Evolutionary conservation across 768 basidiomycete genomes (phyloP), one percentile per base, ranked within the genome.

Genomic region (Tricholoma furcatifolium): DNA sequence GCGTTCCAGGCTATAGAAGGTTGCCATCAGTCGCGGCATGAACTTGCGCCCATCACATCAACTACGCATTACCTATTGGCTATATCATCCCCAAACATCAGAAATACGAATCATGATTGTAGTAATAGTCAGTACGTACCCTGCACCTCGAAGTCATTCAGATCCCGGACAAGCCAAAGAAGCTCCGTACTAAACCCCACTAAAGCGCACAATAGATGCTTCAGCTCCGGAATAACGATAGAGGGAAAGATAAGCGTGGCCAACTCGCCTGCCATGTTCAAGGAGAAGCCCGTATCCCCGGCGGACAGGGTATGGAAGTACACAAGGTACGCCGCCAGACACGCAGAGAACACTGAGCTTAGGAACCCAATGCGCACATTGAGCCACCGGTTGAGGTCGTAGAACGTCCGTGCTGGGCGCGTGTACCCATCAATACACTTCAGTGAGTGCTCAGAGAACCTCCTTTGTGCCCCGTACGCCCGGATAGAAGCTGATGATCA

Each of bases 381-480:
- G 15, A 74, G 62, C 69, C 76, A 73, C 10, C 74, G 67, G 52
- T 80, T 80, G 24, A 44, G 23, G 36, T 20, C 35, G 43, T 24
- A 51, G 34, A 43, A 45, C 34, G 41, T 41, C n/a, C 76, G 62
- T 3, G 75, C 67, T 2, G 76, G 60, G 41, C 75, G 70, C 11
- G 70, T 68, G 54, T 78, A 83, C 32, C 70, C 69, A 60, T 88
- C 80, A 39, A 87, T 81, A 7, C 81, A 74, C 34, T 70, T 66
- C 40, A 78, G 63, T 6, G 78, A 75, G 54, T 79, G 72, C 36
- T 53, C 50, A 56, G 63, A 75, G 69, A 76, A 84, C 2, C 66
- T 49, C n/a, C 68, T 65, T 65, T 85, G 74, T 6, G 79, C 82
- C 4, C 80, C 80, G 62, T 82, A 88, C 0, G 86, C 86, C 15